These are phyloP conservation scores for Pyrenula massariospora DNA, from an alignment of 495 filamentous ascomycete species.

Conservation along the genomic window DNA sequence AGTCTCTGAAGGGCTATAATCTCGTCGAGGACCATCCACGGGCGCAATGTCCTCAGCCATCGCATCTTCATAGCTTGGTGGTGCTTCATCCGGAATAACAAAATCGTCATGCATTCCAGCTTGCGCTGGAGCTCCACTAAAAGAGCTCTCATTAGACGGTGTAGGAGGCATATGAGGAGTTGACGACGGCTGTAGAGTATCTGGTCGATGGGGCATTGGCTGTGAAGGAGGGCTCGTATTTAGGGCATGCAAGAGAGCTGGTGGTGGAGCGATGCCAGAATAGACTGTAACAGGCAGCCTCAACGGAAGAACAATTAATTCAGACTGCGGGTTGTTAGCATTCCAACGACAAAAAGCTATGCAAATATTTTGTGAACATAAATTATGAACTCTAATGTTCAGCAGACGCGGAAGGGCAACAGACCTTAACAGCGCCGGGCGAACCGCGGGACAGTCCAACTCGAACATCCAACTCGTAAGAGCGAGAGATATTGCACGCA, in stretches of 20 bases:
- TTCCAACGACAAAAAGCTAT: too few species aligned
- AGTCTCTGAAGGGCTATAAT: conserved; percentile 46
- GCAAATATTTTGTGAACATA: too few species aligned
- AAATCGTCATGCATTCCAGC: conserved; percentile 9
- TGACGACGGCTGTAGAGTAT: conserved; percentile 3
- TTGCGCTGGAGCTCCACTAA: conserved; percentile 1
- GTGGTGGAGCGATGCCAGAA: conserved; percentile 82
- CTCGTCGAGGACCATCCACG: conserved; percentile 49
- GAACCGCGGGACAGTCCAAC: conserved; percentile 58
- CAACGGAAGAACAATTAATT: conserved; percentile 63
- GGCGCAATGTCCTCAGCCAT: conserved; percentile 67
- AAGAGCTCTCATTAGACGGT: conserved; percentile 8
- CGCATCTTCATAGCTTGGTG: conserved; percentile 82
- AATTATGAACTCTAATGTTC: not conserved
- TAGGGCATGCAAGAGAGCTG: conserved; percentile 60
- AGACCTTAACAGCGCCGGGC: conserved; percentile 38
- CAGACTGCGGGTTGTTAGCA: conserved; percentile 34
- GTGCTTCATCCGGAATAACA: conserved; percentile 46
- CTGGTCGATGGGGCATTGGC: conserved; percentile 14
- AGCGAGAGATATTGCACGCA: conserved; percentile 76
- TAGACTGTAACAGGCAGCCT: conserved; percentile 69
- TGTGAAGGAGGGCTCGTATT: conserved; percentile 22
- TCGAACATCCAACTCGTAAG: conserved; percentile 72
- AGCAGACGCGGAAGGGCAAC: conserved; percentile 3
- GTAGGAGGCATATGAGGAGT: conserved; percentile 6